These are phyloP conservation scores for Pseudomassariella vexata DNA, from an alignment of 2,329 filamentous ascomycete genomes.

Conservation along the genomic window DNA sequence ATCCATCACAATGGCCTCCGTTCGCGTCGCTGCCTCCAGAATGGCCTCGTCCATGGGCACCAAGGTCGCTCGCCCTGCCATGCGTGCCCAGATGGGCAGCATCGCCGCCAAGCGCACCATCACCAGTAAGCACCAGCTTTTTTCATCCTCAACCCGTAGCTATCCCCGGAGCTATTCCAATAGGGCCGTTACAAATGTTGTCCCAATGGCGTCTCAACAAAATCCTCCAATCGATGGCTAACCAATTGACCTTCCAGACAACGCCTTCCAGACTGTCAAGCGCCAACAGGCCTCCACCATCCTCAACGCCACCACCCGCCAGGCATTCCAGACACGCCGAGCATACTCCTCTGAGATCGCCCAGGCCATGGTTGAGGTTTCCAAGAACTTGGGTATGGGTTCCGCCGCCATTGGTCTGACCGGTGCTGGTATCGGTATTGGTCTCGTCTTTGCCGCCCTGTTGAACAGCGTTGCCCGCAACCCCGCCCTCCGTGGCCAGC, in stretches of 20 bases:
- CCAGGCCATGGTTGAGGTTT: constrained; percentile 83
- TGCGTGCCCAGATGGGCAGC: constrained; percentile 57
- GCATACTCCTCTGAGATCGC: constrained; percentile 86
- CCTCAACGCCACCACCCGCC: constrained; percentile 60
- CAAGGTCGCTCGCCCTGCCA: constrained; percentile 73
- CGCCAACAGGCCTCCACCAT: constrained; percentile 64
- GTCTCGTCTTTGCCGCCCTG: constrained; percentile 87
- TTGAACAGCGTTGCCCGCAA: constrained; percentile 88
- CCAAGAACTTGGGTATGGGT: constrained; percentile 87
- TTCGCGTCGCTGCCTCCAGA: constrained; percentile 72
- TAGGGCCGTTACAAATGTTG: too few species aligned
- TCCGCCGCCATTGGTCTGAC: constrained; percentile 86
- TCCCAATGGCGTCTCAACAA: too few species aligned
- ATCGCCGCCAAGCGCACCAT: constrained; percentile 68
- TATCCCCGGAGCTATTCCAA: constrained; percentile 1
- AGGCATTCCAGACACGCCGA: constrained; percentile 62
- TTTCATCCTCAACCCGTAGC: constrained; percentile 12
- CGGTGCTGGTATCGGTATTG: constrained; percentile 91
- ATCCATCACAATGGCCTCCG: constrained; percentile 72
- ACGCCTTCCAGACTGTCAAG: constrained; percentile 67
- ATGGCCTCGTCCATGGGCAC: constrained; percentile 71
- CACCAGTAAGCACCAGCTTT: constrained; percentile 52
- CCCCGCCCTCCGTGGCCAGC: constrained; percentile 89
- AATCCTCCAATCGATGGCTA: constrained; percentile 4
- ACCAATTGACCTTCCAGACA: constrained; percentile 34